Conservation (phyloP, 305 asterid species). For the Fraxinus greggii region DNA sequence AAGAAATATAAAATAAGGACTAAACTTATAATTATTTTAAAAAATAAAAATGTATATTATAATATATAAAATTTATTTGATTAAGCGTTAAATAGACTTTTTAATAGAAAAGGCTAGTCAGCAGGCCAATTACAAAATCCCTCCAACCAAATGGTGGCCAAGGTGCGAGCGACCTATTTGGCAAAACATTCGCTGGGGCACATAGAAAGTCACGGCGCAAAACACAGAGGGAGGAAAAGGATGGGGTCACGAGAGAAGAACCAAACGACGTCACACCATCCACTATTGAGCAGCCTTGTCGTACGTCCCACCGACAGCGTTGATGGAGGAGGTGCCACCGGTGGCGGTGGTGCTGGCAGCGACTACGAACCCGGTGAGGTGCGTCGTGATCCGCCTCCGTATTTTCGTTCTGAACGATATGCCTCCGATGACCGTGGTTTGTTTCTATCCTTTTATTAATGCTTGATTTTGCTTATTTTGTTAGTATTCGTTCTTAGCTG, state of each 20-base stretch:
- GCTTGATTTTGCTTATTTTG: neutral
- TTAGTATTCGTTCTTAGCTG: neutral
- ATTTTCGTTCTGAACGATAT: constrained; percentile 62
- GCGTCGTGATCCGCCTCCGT: constrained; percentile 68
- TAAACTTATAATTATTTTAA: too few relatives aligned
- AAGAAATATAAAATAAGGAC: too few relatives aligned
- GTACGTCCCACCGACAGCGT: constrained; percentile 64
- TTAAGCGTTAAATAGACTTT: too few relatives aligned
- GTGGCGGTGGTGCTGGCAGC: constrained; percentile 43
- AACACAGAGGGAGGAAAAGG: constrained; percentile 22
- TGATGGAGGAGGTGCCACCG: constrained; percentile 37
- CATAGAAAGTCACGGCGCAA: neutral
- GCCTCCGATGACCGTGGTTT: constrained; percentile 53
- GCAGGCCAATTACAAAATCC: too few relatives aligned
- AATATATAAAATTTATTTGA: too few relatives aligned
- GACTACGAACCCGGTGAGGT: constrained; percentile 96
- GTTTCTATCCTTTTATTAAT: constrained; percentile 14
- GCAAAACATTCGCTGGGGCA: neutral
- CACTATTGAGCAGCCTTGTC: constrained; percentile 75
- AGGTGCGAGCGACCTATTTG: too few relatives aligned
- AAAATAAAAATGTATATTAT: too few relatives aligned
- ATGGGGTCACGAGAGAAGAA: constrained; percentile 77
- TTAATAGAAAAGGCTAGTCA: too few relatives aligned
- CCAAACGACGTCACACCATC: constrained; percentile 60
- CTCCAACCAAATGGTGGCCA: too few relatives aligned